A percentile compares a stretch with the other conserved stretches of the same genome.
Conservation (phyloP, 352 stramenopile genomes). For the Phytophthora ramorum region DNA sequence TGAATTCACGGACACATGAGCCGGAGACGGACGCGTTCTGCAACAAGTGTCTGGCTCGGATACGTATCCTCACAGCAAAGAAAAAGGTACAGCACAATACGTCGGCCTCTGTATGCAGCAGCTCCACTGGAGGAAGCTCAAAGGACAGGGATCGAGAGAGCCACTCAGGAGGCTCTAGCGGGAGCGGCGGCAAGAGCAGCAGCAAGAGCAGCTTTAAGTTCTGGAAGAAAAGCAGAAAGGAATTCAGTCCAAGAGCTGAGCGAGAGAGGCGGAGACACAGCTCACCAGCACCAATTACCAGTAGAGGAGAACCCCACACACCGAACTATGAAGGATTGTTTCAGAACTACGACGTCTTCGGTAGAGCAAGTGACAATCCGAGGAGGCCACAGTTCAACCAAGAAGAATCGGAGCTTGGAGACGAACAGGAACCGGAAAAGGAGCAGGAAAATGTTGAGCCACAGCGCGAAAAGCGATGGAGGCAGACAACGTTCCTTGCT, state of each 20-base stretch:
- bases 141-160: slow-evolving; percentile 25
- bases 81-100: slow-evolving; percentile 21
- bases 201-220: slow-evolving; percentile 27
- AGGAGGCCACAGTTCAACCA: not conserved
- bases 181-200: slow-evolving; percentile 6
- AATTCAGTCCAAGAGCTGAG: slow-evolving; percentile 1
- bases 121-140: slow-evolving; percentile 27
- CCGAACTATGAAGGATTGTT: slow-evolving; percentile 61
- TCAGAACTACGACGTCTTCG: slow-evolving; percentile 36
- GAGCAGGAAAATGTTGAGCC: slow-evolving; percentile 26
- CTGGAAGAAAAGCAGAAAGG: slow-evolving; percentile 30
- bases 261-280: slow-evolving; percentile 17
- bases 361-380: slow-evolving; percentile 17
- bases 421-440: slow-evolving; percentile 27
- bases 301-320: slow-evolving; percentile 1
- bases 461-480: slow-evolving; percentile 18
- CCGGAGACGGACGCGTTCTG: slow-evolving; percentile 52
- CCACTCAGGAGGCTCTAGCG: slow-evolving; percentile 20
- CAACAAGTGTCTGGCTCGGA: slow-evolving; percentile 45
- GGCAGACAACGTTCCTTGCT: slow-evolving; percentile 32
- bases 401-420: slow-evolving; percentile 4
- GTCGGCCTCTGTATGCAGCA: slow-evolving; percentile 17
- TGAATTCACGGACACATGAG: slow-evolving; percentile 40
- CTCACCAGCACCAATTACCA: slow-evolving; percentile 14
- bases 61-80: slow-evolving; percentile 30